Evolutionary conservation across 176 grass and related monocot species (phyloP).

Genomic region (Oryza meyeriana): DNA sequence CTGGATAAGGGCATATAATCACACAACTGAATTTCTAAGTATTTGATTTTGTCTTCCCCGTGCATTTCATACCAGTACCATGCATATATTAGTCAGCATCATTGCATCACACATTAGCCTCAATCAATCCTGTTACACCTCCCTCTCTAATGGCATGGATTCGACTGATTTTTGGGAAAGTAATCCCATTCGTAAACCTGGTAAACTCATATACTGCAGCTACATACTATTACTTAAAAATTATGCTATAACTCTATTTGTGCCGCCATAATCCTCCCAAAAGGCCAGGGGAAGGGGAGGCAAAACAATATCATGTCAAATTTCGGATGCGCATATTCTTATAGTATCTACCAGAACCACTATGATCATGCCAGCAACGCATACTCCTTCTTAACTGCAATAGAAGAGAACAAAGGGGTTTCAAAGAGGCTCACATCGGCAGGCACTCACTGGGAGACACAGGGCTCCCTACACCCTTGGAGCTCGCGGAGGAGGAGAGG

Average conservation of each 20-base stretch:
- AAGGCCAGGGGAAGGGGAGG: not conserved
- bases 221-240: too few relatives aligned
- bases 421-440: constrained; percentile 53
- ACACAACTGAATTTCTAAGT: not conserved
- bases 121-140: not conserved
- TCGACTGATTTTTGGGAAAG: not conserved
- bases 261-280: not conserved
- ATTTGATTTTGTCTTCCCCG: not conserved
- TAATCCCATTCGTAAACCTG: not conserved
- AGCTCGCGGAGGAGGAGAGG: constrained; percentile 65
- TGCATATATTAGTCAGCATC: not conserved
- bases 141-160: not conserved
- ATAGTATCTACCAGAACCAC: not conserved
- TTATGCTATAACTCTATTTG: too few relatives aligned
- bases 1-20: not conserved
- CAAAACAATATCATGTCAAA: not conserved
- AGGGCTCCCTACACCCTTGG: constrained; percentile 48
- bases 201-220: not conserved
- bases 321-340: not conserved
- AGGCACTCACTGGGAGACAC: constrained; percentile 66
- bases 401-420: not conserved
- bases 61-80: too few relatives aligned
- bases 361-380: not conserved
- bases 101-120: not conserved
- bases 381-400: not conserved